Conservation (phyloP, 305 asterid species). For the Solanum hybrid region DNA sequence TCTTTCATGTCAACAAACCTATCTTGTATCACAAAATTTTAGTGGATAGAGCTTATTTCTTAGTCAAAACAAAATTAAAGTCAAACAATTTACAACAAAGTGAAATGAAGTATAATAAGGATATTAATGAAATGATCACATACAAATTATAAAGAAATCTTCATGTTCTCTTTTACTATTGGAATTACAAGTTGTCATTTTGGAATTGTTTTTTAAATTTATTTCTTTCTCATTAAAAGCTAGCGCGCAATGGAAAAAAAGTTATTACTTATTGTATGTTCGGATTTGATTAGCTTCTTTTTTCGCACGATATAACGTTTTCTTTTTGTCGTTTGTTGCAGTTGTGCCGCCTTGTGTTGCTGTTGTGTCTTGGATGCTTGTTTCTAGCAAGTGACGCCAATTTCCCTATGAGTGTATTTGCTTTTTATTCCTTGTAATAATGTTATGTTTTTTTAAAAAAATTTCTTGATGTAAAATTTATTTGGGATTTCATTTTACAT, state of each 20-base stretch:
- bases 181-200: background rate
- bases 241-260: background rate
- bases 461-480: background rate
- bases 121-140: background rate
- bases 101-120: background rate
- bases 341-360: constrained; percentile 59
- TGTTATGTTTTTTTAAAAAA: background rate
- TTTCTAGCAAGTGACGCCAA: constrained; percentile 12
- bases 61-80: background rate
- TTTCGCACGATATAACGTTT: background rate
- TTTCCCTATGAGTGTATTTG: background rate
- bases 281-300: background rate
- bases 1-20: background rate
- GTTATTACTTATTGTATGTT: background rate
- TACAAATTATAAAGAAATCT: background rate
- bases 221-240: background rate
- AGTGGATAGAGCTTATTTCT: background rate
- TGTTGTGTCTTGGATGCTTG: constrained; percentile 69
- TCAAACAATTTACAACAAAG: background rate
- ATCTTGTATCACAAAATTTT: background rate
- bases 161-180: background rate
- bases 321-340: background rate
- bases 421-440: background rate
- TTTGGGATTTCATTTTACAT: background rate
- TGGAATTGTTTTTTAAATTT: background rate